Evolutionary conservation across 306 rosid species (phyloP).

Genomic region (Casuarina cunninghamiana): DNA sequence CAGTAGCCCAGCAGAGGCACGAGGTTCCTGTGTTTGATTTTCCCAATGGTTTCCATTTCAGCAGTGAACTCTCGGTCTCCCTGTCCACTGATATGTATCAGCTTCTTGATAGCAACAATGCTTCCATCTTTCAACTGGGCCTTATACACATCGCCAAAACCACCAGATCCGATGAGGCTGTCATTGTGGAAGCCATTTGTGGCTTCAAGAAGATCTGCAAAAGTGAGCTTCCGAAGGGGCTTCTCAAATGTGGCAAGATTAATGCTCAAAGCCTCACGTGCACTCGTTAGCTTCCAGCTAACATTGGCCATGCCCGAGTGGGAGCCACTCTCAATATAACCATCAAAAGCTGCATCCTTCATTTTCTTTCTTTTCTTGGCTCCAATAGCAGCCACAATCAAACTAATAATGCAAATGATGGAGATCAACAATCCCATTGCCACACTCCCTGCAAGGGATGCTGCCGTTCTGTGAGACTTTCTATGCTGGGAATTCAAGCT

Average conservation of each 20-base stretch:
- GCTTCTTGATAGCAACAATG: slow-evolving; percentile 88
- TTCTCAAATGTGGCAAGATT: slow-evolving; percentile 88
- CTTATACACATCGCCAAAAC: slow-evolving; percentile 93
- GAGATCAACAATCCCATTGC: slow-evolving; percentile 89
- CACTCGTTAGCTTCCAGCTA: slow-evolving; percentile 72
- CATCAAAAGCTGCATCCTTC: slow-evolving; percentile 68
- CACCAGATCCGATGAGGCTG: slow-evolving; percentile 81
- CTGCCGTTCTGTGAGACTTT: slow-evolving; percentile 60
- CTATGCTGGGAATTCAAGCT: slow-evolving; percentile 35
- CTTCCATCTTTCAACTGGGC: slow-evolving; percentile 89
- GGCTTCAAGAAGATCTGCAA: slow-evolving; percentile 85
- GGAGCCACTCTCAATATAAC: slow-evolving; percentile 53
- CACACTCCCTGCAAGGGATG: slow-evolving; percentile 78
- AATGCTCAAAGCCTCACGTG: slow-evolving; percentile 85
- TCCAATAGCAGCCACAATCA: slow-evolving; percentile 68
- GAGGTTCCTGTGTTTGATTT: slow-evolving; percentile 90
- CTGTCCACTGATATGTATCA: slow-evolving; percentile 88
- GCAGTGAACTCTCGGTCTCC: slow-evolving; percentile 98
- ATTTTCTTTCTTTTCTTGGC: slow-evolving; percentile 76
- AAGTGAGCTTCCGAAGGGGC: slow-evolving; percentile 83
- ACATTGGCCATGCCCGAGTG: slow-evolving; percentile 55
- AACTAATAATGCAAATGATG: slow-evolving; percentile 77
- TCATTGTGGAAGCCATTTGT: slow-evolving; percentile 88
- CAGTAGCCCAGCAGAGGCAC: slow-evolving; percentile 95
- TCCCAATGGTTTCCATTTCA: slow-evolving; percentile 98